phyloP scores from a whole-genome alignment of 257 asterid species.

The Lycium barbarum region DNA sequence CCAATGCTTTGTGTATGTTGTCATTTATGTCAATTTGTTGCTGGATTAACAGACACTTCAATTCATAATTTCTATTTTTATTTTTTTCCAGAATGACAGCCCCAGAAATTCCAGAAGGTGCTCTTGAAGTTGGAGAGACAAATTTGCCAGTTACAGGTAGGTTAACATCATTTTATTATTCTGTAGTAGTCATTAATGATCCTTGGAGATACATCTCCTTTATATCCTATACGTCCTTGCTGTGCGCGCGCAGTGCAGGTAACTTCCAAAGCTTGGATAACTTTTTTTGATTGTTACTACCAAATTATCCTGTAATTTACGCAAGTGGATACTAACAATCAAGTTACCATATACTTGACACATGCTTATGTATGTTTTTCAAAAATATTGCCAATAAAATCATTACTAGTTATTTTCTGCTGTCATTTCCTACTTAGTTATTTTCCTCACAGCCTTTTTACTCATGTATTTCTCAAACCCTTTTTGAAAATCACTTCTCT shows the following conservation, averaged over 20 bases:
- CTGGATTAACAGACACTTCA: background rate
- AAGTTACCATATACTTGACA: no score
- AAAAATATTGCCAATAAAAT: no score
- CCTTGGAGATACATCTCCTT: background rate
- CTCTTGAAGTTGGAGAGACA: slow-evolving; percentile 82
- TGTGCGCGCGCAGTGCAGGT: background rate
- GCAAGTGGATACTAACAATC: no score
- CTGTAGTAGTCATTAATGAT: background rate
- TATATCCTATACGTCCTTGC: background rate
- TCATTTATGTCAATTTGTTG: background rate
- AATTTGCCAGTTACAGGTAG: slow-evolving; percentile 65
- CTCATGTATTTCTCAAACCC: no score
- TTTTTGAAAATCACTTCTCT: no score
- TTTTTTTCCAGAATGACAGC: slow-evolving; percentile 77
- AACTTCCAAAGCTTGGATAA: background rate
- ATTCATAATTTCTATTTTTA: background rate
- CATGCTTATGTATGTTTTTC: no score
- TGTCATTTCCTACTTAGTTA: no score
- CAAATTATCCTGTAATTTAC: no score
- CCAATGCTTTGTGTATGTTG: background rate
- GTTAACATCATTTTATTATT: slow-evolving; percentile 19
- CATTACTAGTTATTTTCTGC: no score
- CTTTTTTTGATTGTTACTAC: no score
- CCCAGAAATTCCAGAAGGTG: slow-evolving; percentile 83
- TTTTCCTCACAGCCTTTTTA: no score